These are phyloP conservation scores for Triticum turgidum DNA, from an alignment of 176 grass and related monocot genomes.

Conservation along the genomic window DNA sequence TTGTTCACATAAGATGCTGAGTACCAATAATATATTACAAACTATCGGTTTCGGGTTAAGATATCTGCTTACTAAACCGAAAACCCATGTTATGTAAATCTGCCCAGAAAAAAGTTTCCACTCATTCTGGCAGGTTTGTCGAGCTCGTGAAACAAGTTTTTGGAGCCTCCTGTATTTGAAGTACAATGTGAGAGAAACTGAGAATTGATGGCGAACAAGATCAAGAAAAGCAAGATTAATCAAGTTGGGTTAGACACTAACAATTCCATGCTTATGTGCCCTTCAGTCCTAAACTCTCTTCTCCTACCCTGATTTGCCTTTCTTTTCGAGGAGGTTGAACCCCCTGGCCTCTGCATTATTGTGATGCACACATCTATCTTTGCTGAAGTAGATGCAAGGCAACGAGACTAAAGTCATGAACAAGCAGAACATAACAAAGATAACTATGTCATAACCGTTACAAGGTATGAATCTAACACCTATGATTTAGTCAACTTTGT, in stretches of 20 bases:
- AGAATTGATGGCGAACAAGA: background rate
- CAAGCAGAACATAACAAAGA: no score
- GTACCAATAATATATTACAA: slow-evolving; percentile 1
- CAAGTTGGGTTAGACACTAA: slow-evolving; percentile 3
- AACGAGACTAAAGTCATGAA: no score
- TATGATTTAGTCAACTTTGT: no score
- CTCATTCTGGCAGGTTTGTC: background rate
- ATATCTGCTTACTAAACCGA: slow-evolving; percentile 2
- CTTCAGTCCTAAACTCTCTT: background rate
- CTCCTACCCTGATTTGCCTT: background rate
- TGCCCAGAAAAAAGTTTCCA: background rate
- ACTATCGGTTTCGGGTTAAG: background rate
- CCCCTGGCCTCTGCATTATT: no score
- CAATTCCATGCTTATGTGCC: background rate
- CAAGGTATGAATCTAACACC: no score
- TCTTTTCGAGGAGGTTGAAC: no score
- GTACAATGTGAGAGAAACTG: background rate
- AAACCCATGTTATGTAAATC: background rate
- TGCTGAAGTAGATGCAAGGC: no score
- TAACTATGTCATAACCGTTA: no score
- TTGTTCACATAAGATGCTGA: slow-evolving; percentile 17
- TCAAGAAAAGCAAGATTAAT: slow-evolving; percentile 1
- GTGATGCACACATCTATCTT: no score
- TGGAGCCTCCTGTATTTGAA: background rate
- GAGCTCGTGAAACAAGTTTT: background rate